Evolutionary conservation across 345 rosid species (phyloP), one percentile per base, ranked within the genome.

Genomic region (Bruguiera parviflora): DNA sequence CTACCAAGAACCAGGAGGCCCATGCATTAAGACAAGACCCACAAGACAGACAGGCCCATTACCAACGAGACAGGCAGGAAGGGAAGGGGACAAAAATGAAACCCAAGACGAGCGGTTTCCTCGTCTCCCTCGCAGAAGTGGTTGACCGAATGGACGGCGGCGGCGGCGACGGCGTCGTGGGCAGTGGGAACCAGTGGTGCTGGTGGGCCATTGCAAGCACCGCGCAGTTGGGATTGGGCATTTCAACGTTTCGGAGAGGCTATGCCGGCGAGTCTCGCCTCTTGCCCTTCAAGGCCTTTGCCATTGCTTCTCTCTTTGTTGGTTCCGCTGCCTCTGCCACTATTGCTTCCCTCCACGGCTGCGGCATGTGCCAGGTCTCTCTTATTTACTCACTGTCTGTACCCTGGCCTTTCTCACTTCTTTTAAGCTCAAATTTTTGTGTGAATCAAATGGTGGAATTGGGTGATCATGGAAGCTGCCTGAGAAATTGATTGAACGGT

Each of bases 211-310:
- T 65, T 22, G 89, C 85, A 56, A 83, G 88, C 78, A 67, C 65
- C 51, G 58, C 55, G 2, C 88, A 85, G 47, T 71, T 85, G 21
- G 78, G 75, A 29, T 81, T 83, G 87, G 92, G 83, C 35, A 67
- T 88, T 18, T 67, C 80, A 47, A 81, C 84, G 29, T 70, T 21
- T 24, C 68, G 82, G 32, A 82, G 75, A 77, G 92, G 92, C n/a
- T 81, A 61, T 82, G 75, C 69, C n/a, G 92, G 92, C 2, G 83
- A 83, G 29, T 60, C 76, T 70, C 77, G 82, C 5, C 62, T 86
- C 15, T 84, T 88, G 90, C 87, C 88, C 9, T 28, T 88, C 6
- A 88, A 84, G 73, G 92, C 92, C 69, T 81, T 81, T 49, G 82
- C 79, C 2, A 81, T 86, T 63, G 88, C 84, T 9, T 86, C 90